Conservation (phyloP, 139 green algal genomes). For the Chlorella sorokiniana region DNA sequence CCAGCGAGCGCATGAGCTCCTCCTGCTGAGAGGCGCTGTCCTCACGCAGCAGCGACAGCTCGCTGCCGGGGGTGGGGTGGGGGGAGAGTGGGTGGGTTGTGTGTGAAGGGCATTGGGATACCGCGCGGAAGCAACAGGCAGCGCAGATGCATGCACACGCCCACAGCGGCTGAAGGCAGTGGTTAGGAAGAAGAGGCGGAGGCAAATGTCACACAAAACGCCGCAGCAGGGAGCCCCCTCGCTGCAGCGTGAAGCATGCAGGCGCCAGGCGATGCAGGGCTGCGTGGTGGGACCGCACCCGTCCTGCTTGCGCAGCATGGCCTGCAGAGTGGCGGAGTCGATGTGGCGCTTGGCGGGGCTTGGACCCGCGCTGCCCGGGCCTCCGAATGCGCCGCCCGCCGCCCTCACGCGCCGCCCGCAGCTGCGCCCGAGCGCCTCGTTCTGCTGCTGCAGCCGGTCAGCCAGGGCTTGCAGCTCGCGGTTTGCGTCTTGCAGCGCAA, state of each 20-base stretch:
- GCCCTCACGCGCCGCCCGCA: neutral
- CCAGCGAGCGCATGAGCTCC: conserved; percentile 36
- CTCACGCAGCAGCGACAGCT: conserved; percentile 29
- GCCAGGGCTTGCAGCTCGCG: conserved; percentile 6
- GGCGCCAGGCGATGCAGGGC: neutral
- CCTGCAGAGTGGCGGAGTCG: conserved; percentile 19
- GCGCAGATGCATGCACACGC: no score
- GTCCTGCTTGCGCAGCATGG: conserved; percentile 38
- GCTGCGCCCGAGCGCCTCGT: conserved; percentile 3
- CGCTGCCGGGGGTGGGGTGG: neutral
- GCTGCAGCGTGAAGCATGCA: no score
- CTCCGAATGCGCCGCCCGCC: neutral
- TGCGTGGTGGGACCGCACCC: neutral
- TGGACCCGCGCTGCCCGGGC: neutral
- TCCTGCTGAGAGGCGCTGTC: conserved; percentile 24
- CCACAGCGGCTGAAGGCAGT: no score
- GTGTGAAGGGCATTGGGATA: no score
- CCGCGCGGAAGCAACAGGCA: no score
- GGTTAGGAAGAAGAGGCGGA: no score
- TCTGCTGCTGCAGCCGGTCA: conserved; percentile 18
- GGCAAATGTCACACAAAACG: no score
- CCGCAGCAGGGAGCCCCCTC: no score
- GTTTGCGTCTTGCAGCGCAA: conserved; percentile 16
- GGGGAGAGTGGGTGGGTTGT: no score
- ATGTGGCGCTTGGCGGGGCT: conserved; percentile 29